A percentile compares a stretch with the other conserved stretches of the same genome.
Evolutionary conservation across 108 stramenopile genomes (phyloP).

Genomic region (Conticribra weissflogii): DNA sequence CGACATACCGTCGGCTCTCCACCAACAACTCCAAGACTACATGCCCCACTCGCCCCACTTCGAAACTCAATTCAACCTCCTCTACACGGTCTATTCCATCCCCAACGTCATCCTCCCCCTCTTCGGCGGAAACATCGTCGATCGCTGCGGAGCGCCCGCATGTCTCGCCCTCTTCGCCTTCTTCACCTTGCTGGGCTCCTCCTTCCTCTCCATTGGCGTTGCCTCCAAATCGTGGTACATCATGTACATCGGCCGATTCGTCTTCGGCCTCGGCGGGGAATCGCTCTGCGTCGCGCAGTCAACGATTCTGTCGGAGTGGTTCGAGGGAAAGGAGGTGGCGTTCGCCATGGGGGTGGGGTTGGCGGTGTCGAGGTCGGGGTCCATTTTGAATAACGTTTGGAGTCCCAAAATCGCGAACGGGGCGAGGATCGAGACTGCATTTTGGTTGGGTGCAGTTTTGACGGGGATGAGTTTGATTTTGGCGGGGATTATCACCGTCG

Average conservation of each 20-base stretch:
- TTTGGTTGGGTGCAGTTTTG: constrained; percentile 54
- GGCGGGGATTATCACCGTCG: constrained; percentile 15
- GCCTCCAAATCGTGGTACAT: constrained; percentile 38
- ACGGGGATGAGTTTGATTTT: constrained; percentile 21
- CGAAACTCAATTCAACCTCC: constrained; percentile 53
- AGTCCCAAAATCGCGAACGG: constrained; percentile 55
- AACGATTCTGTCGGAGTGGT: constrained; percentile 67
- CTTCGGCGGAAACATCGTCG: constrained; percentile 64
- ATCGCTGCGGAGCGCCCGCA: constrained; percentile 35
- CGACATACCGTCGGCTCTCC: constrained; percentile 48
- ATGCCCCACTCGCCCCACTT: constrained; percentile 38
- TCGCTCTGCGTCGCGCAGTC: constrained; percentile 59
- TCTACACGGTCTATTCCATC: constrained; percentile 69
- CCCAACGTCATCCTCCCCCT: constrained; percentile 69
- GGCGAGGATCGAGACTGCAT: constrained; percentile 31
- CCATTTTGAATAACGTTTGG: constrained; percentile 58
- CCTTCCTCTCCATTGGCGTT: constrained; percentile 56
- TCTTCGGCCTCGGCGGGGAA: constrained; percentile 75
- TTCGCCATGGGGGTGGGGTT: constrained; percentile 67
- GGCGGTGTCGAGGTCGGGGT: constrained; percentile 55
- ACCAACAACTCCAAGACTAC: constrained; percentile 45
- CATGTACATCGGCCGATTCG: constrained; percentile 60
- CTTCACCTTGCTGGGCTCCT: constrained; percentile 46
- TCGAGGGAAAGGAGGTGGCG: constrained; percentile 61
- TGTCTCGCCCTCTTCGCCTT: constrained; percentile 42